phyloP scores from a whole-genome alignment of 805 yeast species.

The Lachancea waltii region DNA sequence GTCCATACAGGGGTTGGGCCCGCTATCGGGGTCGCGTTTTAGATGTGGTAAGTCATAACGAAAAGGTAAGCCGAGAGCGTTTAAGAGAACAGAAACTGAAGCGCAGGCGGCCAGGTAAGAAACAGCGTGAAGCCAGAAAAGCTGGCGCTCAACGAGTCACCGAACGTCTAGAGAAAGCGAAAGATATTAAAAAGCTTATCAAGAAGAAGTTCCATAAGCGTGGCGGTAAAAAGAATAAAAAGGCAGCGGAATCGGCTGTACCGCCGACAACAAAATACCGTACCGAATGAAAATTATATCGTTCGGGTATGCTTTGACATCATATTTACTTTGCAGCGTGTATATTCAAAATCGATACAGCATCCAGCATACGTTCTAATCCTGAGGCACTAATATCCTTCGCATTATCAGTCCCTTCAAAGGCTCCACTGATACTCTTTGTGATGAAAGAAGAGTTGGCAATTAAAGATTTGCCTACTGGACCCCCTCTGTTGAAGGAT shows the following conservation, averaged over 20 bases:
- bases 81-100: conserved; percentile 13
- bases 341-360: conserved; percentile 2
- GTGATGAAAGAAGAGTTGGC: conserved; percentile 19
- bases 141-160: conserved; percentile 18
- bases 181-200: conserved; percentile 22
- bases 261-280: conserved; percentile 12
- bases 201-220: conserved; percentile 33
- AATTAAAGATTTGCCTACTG: conserved; percentile 29
- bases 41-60: conserved; percentile 17
- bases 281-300: neutral
- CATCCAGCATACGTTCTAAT: conserved; percentile 6
- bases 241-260: conserved; percentile 13
- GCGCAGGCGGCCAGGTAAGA: conserved; percentile 29
- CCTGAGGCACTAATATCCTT: conserved; percentile 6
- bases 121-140: conserved; percentile 28
- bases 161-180: conserved; percentile 21
- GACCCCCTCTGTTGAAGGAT: conserved; percentile 31
- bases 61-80: conserved; percentile 11
- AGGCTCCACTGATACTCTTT: conserved; percentile 18
- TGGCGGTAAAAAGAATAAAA: conserved; percentile 34
- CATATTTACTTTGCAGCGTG: conserved; percentile 1
- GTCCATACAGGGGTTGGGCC: conserved; percentile 11
- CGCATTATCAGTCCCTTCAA: conserved; percentile 12
- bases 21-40: conserved; percentile 15
- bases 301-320: neutral